Conservation (phyloP, 2,329 filamentous ascomycete genomes). For the Hypomyces rosellus region DNA sequence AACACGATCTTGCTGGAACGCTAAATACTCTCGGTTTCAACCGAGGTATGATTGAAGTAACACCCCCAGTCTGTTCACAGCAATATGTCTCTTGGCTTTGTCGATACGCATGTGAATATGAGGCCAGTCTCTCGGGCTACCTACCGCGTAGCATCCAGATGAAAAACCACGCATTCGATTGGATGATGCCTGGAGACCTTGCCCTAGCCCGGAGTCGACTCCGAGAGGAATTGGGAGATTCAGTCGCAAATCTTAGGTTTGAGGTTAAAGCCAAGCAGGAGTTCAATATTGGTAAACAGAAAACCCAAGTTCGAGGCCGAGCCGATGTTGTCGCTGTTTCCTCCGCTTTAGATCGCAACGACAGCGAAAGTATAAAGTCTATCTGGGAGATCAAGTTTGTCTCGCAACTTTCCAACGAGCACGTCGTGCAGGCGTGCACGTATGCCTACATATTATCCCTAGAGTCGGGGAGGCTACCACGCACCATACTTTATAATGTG, state of each 20-base stretch:
- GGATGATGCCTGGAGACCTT: constrained; percentile 19
- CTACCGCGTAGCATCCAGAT: constrained; percentile 20
- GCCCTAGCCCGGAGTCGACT: constrained; percentile 14
- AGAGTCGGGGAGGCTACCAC: background rate
- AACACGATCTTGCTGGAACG: constrained; percentile 15
- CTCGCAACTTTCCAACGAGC: constrained; percentile 17
- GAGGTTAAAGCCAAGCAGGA: background rate
- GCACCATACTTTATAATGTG: constrained; percentile 2
- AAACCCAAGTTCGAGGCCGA: background rate
- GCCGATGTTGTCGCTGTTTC: background rate
- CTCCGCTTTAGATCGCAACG: background rate
- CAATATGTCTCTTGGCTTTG: constrained; percentile 20
- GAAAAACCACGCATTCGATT: constrained; percentile 20
- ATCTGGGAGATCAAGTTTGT: constrained; percentile 29
- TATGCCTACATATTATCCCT: constrained; percentile 20
- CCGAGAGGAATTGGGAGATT: background rate
- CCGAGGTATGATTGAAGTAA: background rate
- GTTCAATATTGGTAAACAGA: background rate
- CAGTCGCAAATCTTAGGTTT: background rate
- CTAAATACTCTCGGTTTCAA: constrained; percentile 3
- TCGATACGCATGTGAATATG: constrained; percentile 20
- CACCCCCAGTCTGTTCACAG: background rate
- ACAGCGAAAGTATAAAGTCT: background rate
- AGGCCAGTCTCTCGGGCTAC: constrained; percentile 19
- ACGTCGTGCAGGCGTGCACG: constrained; percentile 20